Evolutionary conservation across 2,329 filamentous ascomycete species (phyloP), one percentile per base, ranked within the genome.

Genomic region (Parastagonospora nodorum): DNA sequence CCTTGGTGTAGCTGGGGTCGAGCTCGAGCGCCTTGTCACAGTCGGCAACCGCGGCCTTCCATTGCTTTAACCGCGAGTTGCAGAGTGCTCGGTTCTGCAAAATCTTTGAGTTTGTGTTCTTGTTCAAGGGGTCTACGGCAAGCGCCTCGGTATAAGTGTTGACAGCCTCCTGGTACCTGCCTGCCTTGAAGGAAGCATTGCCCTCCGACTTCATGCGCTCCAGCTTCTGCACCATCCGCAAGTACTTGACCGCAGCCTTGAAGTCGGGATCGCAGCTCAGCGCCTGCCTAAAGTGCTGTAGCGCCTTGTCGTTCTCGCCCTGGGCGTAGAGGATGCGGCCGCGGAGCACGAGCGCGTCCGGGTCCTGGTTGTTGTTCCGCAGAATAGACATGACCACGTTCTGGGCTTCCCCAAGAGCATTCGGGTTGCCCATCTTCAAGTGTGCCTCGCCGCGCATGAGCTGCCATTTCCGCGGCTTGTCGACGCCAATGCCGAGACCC

Each of bases 141-240:
- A 99, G 80, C 38, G 93, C 93, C 55, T 88, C 80, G 2, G 86
- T 86, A 76, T 97, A 99, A 63, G 91, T 88, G 49, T 92, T 86
- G 49, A 96, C 87, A 27, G 94, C 94, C 45, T 86, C 80, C 68
- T 90, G 85, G 77, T 87, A 94, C 51, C 87, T 84, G 54, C 88
- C 88, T 46, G 86, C 83, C 80, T 97, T 97, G 84, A 95, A 99
- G 16, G 92, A 88, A 5, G 79, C 75, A 74, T 99, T 97, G 52
- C 94, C 94, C 66, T 96, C 91, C 61, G 94, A 89, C 80, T 97
- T 97, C 82, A 91, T 93, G 55, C 89, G 85, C 66, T 96, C 89
- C 16, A 99, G 83, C 77, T 92, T 96, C 77, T 96, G 92, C 38
- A 97, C 91, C 70, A 89, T 89, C 55, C 90, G 85, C 53, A 97